These are phyloP conservation scores for Tarenaya hassleriana DNA, from an alignment of 345 rosid species.

Conservation along the genomic window DNA sequence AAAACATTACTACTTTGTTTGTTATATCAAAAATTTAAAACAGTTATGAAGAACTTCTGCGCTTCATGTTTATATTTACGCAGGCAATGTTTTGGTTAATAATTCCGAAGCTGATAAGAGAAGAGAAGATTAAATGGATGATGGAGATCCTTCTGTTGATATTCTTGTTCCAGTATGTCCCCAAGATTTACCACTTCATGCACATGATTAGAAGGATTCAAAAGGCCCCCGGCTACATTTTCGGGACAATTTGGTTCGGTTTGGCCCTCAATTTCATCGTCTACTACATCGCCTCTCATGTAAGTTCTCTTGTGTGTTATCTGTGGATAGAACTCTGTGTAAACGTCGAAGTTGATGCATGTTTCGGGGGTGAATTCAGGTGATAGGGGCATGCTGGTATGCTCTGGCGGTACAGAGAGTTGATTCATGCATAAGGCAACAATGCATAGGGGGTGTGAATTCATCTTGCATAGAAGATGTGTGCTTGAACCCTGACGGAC, in stretches of 20 bases:
- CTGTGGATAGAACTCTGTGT: too few relatives aligned
- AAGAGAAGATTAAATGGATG: conserved; percentile 49
- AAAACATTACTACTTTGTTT: too few relatives aligned
- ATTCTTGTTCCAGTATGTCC: conserved; percentile 88
- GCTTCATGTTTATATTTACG: too few relatives aligned
- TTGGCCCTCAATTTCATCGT: conserved; percentile 72
- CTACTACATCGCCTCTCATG: conserved; percentile 73
- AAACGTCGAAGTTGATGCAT: too few relatives aligned
- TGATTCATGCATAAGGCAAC: conserved; percentile 50
- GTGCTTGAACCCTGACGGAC: too few relatives aligned
- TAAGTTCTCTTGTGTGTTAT: conserved; percentile 38
- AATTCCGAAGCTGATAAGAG: conserved; percentile 51
- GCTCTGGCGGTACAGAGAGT: conserved; percentile 63
- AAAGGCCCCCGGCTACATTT: conserved; percentile 53
- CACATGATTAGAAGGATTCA: conserved; percentile 72
- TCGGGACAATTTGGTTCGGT: conserved; percentile 90
- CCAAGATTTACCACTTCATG: conserved; percentile 84
- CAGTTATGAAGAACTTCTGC: too few relatives aligned
- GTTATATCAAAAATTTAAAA: too few relatives aligned
- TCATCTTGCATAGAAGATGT: too few relatives aligned
- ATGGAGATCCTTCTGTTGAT: conserved; percentile 58
- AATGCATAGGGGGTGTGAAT: conserved; percentile 38
- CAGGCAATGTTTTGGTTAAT: conserved; percentile 80
- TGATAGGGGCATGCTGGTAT: conserved; percentile 86
- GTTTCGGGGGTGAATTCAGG: too few relatives aligned